Evolutionary conservation across 2,329 filamentous ascomycete genomes (phyloP).

Genomic region (Clarireedia hainanense): DNA sequence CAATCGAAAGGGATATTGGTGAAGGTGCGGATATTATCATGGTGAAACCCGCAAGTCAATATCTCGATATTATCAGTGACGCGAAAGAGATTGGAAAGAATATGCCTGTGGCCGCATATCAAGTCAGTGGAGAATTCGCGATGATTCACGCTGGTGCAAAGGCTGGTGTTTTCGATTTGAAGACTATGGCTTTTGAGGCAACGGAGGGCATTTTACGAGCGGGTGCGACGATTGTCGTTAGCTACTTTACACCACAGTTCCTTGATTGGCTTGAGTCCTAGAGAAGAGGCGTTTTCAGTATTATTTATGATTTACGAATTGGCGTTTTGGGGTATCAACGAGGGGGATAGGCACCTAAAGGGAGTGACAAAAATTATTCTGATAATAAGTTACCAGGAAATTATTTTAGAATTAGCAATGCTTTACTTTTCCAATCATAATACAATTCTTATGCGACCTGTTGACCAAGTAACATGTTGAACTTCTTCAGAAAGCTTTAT

Average conservation of each 20-base stretch:
- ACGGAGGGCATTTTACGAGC: constrained; percentile 90
- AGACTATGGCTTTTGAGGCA: constrained; percentile 89
- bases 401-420: not conserved
- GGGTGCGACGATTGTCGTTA: constrained; percentile 86
- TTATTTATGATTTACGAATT: not conserved
- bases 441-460: no score
- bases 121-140: constrained; percentile 93
- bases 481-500: not conserved
- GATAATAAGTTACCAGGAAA: constrained; percentile 4
- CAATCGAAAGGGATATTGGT: constrained; percentile 80
- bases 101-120: constrained; percentile 89
- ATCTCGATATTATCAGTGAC: constrained; percentile 95
- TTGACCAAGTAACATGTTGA: not conserved
- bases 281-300: not conserved
- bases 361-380: constrained; percentile 7
- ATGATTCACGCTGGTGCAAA: constrained; percentile 97
- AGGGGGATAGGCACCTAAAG: not conserved
- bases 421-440: not conserved
- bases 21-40: constrained; percentile 98
- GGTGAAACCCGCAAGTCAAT: constrained; percentile 96
- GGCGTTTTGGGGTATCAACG: constrained; percentile 8
- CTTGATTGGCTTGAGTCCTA: constrained; percentile 57
- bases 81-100: constrained; percentile 91
- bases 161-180: constrained; percentile 92
- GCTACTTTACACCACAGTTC: constrained; percentile 85